Evolutionary conservation across 2,329 filamentous ascomycete species (phyloP).

Genomic region (Exutisphaerella laricina): DNA sequence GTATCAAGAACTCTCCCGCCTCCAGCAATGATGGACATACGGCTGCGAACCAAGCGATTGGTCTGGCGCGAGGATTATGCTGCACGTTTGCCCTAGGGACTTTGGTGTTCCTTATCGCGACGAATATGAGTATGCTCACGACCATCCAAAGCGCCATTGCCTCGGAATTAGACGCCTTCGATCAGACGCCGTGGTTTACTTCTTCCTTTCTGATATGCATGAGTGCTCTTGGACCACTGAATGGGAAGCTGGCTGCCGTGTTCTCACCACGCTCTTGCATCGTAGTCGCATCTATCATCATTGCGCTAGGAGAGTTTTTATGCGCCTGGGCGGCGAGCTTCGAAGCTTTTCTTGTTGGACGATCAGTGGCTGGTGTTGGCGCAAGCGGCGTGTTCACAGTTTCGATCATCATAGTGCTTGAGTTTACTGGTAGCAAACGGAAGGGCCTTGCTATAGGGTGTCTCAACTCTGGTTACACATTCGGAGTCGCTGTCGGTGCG

Average conservation of each 20-base stretch:
- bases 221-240: conserved; percentile 59
- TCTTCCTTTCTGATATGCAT: conserved; percentile 65
- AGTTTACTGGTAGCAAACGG: conserved; percentile 60
- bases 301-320: conserved; percentile 60
- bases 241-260: conserved; percentile 66
- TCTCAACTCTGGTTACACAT: conserved; percentile 66
- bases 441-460: conserved; percentile 70
- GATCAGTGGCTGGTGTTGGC: conserved; percentile 63
- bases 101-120: conserved; percentile 41
- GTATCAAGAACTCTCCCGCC: conserved; percentile 3
- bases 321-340: conserved; percentile 58
- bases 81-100: conserved; percentile 24
- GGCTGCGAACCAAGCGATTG: conserved; percentile 23
- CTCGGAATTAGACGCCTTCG: conserved; percentile 66
- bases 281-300: conserved; percentile 53
- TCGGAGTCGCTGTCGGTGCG: conserved; percentile 65
- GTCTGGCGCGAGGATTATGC: conserved; percentile 15
- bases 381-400: conserved; percentile 68
- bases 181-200: conserved; percentile 72
- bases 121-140: conserved; percentile 75
- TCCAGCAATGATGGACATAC: conserved; percentile 10
- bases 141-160: conserved; percentile 75
- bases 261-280: conserved; percentile 65
- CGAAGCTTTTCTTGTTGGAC: conserved; percentile 60
- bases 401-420: conserved; percentile 69